Percentiles rank a stretch among this genome's conserved stretches.
These are phyloP conservation scores for Pseudogymnoascus sp. DNA, from an alignment of 2,329 filamentous ascomycete species.

Conservation along the genomic window DNA sequence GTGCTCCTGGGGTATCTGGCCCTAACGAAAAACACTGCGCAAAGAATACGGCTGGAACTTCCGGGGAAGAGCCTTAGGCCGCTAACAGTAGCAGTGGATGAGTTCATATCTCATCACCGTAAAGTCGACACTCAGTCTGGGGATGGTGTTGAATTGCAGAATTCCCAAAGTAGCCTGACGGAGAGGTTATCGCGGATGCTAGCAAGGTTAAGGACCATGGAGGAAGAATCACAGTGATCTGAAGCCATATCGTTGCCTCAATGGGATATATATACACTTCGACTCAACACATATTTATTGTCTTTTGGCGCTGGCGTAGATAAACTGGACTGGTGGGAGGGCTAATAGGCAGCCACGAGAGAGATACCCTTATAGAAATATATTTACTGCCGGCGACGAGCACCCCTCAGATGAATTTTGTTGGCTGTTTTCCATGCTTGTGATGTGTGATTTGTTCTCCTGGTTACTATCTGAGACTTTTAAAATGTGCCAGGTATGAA, in stretches of 20 bases:
- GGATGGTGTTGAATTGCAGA: constrained; percentile 38
- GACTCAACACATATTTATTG: neutral
- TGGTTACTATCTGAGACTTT: neutral
- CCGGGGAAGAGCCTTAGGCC: constrained; percentile 38
- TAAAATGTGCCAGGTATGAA: neutral
- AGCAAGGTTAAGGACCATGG: constrained; percentile 30
- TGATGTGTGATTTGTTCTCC: neutral
- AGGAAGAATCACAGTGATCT: neutral
- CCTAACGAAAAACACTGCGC: constrained; percentile 41
- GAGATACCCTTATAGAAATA: neutral
- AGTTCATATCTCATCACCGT: constrained; percentile 53
- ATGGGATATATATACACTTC: constrained; percentile 2
- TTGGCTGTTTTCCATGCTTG: neutral
- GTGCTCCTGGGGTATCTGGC: constrained; percentile 78
- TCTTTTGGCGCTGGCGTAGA: constrained; percentile 4
- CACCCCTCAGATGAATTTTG: neutral
- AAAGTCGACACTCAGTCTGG: constrained; percentile 42
- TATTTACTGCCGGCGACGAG: neutral
- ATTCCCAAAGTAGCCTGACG: constrained; percentile 41
- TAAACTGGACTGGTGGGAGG: neutral
- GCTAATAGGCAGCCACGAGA: neutral
- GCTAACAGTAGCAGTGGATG: constrained; percentile 49
- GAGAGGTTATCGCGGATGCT: constrained; percentile 44
- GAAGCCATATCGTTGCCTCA: neutral
- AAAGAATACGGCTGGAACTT: constrained; percentile 34